Conservation (phyloP, 805 yeast species). For the Lachancea sp. region DNA sequence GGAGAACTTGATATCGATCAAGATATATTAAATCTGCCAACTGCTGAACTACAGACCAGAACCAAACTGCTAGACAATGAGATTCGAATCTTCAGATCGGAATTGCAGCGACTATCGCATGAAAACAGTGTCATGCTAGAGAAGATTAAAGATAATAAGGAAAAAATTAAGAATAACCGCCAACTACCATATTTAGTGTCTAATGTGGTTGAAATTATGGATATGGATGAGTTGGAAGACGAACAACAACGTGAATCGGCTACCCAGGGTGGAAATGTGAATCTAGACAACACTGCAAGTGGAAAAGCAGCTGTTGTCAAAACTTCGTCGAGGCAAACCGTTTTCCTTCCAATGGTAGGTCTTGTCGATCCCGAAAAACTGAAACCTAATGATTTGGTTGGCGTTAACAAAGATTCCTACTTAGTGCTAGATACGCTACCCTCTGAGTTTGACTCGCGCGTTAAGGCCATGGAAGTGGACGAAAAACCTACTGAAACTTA, state of each 20-base stretch:
- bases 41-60: slow-evolving; percentile 78
- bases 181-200: slow-evolving; percentile 96
- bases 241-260: slow-evolving; percentile 47
- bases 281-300: slow-evolving; percentile 79
- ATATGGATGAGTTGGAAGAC: slow-evolving; percentile 76
- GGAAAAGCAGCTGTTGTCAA: slow-evolving; percentile 98
- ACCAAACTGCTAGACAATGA: slow-evolving; percentile 88
- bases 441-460: slow-evolving; percentile 95
- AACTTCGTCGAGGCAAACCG: slow-evolving; percentile 96
- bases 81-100: slow-evolving; percentile 90
- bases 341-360: slow-evolving; percentile 91
- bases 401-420: slow-evolving; percentile 95
- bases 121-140: slow-evolving; percentile 91
- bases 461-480: slow-evolving; percentile 98
- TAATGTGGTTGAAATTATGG: slow-evolving; percentile 89
- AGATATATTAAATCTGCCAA: slow-evolving; percentile 71
- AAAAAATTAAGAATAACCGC: slow-evolving; percentile 89
- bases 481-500: slow-evolving; percentile 97
- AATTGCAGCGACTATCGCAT: slow-evolving; percentile 81
- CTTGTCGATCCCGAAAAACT: slow-evolving; percentile 85
- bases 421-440: slow-evolving; percentile 90
- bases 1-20: slow-evolving; percentile 62
- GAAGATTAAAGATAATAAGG: slow-evolving; percentile 91
- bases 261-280: slow-evolving; percentile 93
- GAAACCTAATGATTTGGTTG: slow-evolving; percentile 96